Evolutionary conservation across 75 land plant genomes (phyloP), one percentile per base, ranked within the genome.

Genomic region (Picea glauca): DNA sequence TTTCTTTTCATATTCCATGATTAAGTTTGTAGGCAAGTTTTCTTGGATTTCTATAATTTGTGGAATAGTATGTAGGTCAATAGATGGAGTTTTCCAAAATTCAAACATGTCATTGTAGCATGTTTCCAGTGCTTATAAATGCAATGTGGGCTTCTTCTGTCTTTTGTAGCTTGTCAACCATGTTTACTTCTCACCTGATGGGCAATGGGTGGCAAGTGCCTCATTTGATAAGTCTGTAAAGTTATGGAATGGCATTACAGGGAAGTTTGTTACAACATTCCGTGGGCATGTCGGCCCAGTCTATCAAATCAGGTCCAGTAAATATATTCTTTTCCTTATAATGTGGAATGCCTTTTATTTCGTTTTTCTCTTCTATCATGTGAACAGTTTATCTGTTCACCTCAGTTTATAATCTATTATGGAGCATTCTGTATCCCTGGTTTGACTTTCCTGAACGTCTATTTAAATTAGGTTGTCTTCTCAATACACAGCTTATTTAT

Each of bases 101-200:
- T 50, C 1, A 50, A 50, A 50, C n/a, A 17, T 77, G 26, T 35
- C 43, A 17, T 63, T 23, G 9, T 20, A 43, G 13, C 18, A 32
- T 56, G 73, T 58, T 56, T 17, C 12, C 8, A 65, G 4, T 62
- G 40, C 61, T 4, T 21, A 5, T 15, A 60, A n/a, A 46, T 58
- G 13, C 38, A 31, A 46, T 56, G 1, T 18, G 20, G 31, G 21
- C 75, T 35, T 18, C 75, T 74, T 32, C 56, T 60, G 26, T 54
- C 33, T 23, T 31, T 80, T 74, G 84, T 90, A 96, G 98, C 91
- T 96, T 78, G 99, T 96, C 33, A 96, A 96, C 81, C 98, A 96
- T 87, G 99, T 96, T 43, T 94, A 93, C 76, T 97, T 97, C 82
- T 97, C 99, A 66, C 99, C 99, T 80, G 99, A 97, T 88, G 99